Evolutionary conservation across 192 early-diverging fungal species (phyloP), one percentile per base, ranked within the genome.

Genomic region (Chytriomyces confervae): DNA sequence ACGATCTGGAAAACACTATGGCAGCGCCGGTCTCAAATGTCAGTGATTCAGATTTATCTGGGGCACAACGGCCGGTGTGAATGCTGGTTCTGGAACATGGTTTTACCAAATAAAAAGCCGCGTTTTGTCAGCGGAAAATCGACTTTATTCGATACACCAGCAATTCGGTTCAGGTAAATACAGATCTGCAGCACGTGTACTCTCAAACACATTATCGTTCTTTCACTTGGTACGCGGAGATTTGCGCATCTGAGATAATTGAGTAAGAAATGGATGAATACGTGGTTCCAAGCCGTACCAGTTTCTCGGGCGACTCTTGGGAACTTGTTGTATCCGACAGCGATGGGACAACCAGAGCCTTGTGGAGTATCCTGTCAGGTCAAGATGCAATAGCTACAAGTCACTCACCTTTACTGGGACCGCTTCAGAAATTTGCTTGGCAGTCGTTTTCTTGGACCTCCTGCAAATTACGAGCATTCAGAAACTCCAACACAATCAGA

Each of bases 221-320:
- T 36, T 36, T 57, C 20, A 57, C 20, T 57, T 57, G 0, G 0
- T 57, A 57, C 53, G 53, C 16, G 53, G 53, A 0, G 53, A 57
- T 20, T 57, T 57, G 16, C 53, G 53, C 20, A n/a, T 13, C 53
- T 57, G 16, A 57, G 53, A 57, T 57, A n/a, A 57, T 13, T 57
- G 53, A 57, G 3, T 20, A 57, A 57, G 53, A 13, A 1, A 57
- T 57, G 36, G 36, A 1, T 1, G 2, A 36, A 36, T 36, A 36
- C 0, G 53, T 20, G 20, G 0, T 13, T 57, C 20, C 1, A 20
- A 57, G 20, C 2, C 10, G 13, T 65, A 71, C 48, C 48, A 44
- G 36, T 60, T 10, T 7, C 61, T 74, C 61, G 13, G 20, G 16
- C 16, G 72, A 61, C 46, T 74, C 72, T 46, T 61, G 72, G 72